Evolutionary conservation across 495 filamentous ascomycete species (phyloP), one percentile per base, ranked within the genome.

Genomic region (Hypoxylon fragiforme): DNA sequence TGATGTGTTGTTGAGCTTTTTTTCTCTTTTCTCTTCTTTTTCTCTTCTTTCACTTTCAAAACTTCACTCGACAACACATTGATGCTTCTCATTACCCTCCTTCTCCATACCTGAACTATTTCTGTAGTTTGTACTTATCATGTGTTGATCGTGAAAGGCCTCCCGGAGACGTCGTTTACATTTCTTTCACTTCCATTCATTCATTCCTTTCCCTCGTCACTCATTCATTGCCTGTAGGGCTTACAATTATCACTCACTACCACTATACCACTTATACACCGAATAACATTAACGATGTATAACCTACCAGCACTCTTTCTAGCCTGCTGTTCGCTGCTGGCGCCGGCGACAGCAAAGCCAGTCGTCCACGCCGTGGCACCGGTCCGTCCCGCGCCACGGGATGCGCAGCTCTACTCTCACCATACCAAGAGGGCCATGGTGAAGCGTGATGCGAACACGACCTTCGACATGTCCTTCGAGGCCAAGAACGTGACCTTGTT

Each of bases 371-470:
- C 45, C 9, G 6, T 28, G 4, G 28, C 18, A 1, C 26, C 30
- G 9, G 31, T 19, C 15, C 22, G 1, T 35, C 16, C 41, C 7
- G 38, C 8, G 11, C 43, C 13, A 20, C 47, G 38, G 1, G 54
- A 54, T 42, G 19, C 43, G 4, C 31, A 54, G 3, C 41, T 46
- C 18, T 24, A 19, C 11, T 22, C 24, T 6, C 32, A 22, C 18
- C 24, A 15, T 18, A 22, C 54, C n/a, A 24, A 30, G 24, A 44
- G 54, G 18, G 18, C 50, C 9, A 42, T 58, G 39, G 24, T 58
- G 21, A 58, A 45, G 34, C 53, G 59, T 7, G 59, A 63, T 43
- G 59, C 59, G 14, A 52, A 58, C 34, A 57, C 54, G 3, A 59
- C 42, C 0, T 67, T 67, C 5, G 39, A 56, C 13, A n/a, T 67